Evolutionary conservation across 2,329 filamentous ascomycete genomes (phyloP).

Genomic region (Monilinia aucupariae): DNA sequence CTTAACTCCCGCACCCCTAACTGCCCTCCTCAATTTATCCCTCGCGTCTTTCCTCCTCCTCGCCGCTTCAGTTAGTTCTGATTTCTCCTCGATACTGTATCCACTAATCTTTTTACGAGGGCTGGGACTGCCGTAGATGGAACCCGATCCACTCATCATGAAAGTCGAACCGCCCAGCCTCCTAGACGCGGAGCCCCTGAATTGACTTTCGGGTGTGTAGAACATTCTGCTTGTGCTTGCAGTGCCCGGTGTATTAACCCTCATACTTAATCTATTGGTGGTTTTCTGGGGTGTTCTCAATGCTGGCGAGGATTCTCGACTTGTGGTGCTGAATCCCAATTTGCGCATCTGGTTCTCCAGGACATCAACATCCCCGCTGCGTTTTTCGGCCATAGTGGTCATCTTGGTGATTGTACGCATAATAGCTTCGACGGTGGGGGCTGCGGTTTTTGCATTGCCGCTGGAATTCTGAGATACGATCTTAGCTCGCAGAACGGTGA

Average conservation of each 20-base stretch:
- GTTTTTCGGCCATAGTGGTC: conserved; percentile 87
- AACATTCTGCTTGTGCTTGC: conserved; percentile 30
- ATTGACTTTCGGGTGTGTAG: conserved; percentile 32
- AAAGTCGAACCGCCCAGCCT: conserved; percentile 20
- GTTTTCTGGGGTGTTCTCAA: conserved; percentile 35
- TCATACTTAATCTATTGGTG: conserved; percentile 24
- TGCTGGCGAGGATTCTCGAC: conserved; percentile 43
- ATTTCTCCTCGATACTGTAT: conserved; percentile 55
- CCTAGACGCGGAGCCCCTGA: conserved; percentile 23
- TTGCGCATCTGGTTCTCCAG: conserved; percentile 82
- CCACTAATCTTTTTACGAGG: conserved; percentile 57
- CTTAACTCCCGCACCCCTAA: conserved; percentile 32
- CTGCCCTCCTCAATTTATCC: conserved; percentile 41
- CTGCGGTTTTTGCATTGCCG: conserved; percentile 43
- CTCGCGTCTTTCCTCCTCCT: conserved; percentile 50
- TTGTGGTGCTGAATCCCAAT: conserved; percentile 47
- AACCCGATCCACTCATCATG: conserved; percentile 22
- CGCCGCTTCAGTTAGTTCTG: conserved; percentile 48
- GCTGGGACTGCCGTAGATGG: conserved; percentile 30
- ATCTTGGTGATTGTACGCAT: conserved; percentile 88
- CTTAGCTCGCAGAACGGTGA: conserved; percentile 73
- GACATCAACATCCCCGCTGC: conserved; percentile 84
- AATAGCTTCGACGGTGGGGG: conserved; percentile 84
- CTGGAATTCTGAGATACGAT: conserved; percentile 55
- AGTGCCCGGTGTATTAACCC: conserved; percentile 22